Conservation (phyloP, 306 rosid species). For the Amphicarpaea edgeworthii region DNA sequence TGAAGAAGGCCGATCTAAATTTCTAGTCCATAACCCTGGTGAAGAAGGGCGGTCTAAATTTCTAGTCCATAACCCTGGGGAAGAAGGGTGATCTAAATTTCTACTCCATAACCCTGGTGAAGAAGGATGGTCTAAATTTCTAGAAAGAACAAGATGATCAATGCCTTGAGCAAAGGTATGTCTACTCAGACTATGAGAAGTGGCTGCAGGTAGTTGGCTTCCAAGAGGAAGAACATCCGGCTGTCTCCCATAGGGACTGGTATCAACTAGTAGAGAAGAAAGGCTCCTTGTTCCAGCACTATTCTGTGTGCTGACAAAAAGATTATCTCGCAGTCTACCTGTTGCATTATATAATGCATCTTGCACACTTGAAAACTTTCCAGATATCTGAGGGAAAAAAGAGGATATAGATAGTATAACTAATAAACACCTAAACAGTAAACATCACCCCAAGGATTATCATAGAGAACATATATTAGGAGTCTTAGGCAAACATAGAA, state of each 20-base stretch:
- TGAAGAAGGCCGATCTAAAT: slow-evolving; percentile 71
- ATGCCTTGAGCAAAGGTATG: slow-evolving; percentile 66
- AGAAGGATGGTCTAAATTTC: slow-evolving; percentile 70
- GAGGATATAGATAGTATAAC: slow-evolving; percentile 20
- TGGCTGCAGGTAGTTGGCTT: slow-evolving; percentile 51
- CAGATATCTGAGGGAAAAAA: slow-evolving; percentile 74
- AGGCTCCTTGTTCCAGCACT: slow-evolving; percentile 65
- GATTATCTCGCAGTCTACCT: slow-evolving; percentile 90
- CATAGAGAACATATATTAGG: slow-evolving; percentile 27
- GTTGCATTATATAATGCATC: slow-evolving; percentile 93
- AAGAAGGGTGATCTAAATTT: slow-evolving; percentile 68
- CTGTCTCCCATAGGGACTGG: slow-evolving; percentile 70
- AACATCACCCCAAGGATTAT: slow-evolving; percentile 1
- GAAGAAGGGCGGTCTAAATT: slow-evolving; percentile 72
- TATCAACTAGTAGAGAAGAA: slow-evolving; percentile 62
- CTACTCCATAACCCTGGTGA: slow-evolving; percentile 81
- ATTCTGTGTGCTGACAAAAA: slow-evolving; percentile 64
- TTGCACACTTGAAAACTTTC: slow-evolving; percentile 87
- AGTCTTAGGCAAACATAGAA: slow-evolving; percentile 25
- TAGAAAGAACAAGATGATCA: slow-evolving; percentile 65
- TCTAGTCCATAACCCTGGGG: slow-evolving; percentile 79
- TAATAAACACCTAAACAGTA: slow-evolving; percentile 25
- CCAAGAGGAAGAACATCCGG: slow-evolving; percentile 63
- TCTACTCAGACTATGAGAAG: slow-evolving; percentile 57
- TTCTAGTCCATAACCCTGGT: slow-evolving; percentile 76